A percentile compares a stretch with the other conserved stretches of the same genome.
Conservation (phyloP, 371 early-diverging fungal species). For the Capillidium rhysosporum region DNA sequence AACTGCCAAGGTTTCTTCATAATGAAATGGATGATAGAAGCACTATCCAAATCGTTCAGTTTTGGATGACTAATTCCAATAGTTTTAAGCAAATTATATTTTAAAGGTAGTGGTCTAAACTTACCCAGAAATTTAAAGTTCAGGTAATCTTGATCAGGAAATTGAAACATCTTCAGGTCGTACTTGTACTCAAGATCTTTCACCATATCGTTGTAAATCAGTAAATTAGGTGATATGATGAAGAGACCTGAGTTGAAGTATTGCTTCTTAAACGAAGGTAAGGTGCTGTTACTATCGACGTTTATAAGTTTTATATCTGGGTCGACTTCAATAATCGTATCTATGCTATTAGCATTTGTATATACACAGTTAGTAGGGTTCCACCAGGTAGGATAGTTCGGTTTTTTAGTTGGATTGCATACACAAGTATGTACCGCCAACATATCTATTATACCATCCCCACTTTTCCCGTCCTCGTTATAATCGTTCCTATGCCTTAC, state of each 20-base stretch:
- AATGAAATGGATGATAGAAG: background rate
- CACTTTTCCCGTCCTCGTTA: background rate
- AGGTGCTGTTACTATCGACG: no score
- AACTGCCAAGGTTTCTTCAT: conserved; percentile 4
- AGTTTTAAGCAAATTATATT: background rate
- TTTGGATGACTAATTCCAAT: background rate
- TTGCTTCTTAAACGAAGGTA: background rate
- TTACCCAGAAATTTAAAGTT: background rate
- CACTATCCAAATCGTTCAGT: background rate
- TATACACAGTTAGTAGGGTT: background rate
- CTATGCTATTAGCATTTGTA: background rate
- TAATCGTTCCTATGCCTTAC: background rate
- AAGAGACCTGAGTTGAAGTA: conserved; percentile 1
- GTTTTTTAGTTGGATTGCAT: background rate
- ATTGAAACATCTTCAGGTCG: background rate
- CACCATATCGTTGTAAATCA: background rate
- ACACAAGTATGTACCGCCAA: conserved; percentile 2
- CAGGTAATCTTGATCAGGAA: conserved; percentile 1
- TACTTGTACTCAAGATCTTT: background rate
- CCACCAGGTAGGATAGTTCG: conserved; percentile 1
- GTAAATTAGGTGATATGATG: background rate
- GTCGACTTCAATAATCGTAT: no score
- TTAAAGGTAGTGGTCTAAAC: background rate
- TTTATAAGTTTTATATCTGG: background rate
- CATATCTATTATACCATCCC: background rate